phyloP scores from a whole-genome alignment of 306 rosid genomes.

The Medicago arabica region DNA sequence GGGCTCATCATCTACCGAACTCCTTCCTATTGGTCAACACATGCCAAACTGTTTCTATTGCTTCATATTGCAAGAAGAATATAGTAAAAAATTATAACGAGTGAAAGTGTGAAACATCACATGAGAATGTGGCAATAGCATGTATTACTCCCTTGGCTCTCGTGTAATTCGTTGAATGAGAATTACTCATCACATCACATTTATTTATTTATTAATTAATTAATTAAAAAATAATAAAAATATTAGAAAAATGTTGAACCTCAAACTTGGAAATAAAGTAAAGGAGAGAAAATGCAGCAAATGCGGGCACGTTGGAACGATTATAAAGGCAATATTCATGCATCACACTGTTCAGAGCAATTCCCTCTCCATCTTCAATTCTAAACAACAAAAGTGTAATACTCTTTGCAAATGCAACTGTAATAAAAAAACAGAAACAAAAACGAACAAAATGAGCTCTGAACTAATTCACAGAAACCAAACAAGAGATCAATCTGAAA shows the following conservation, averaged over 20 bases:
- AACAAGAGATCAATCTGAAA: constrained; percentile 11
- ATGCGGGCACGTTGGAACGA: constrained; percentile 55
- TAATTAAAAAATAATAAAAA: not conserved
- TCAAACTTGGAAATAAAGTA: constrained; percentile 23
- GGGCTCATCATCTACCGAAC: not conserved
- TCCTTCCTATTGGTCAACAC: not conserved
- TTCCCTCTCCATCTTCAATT: constrained; percentile 11
- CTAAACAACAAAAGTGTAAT: not conserved
- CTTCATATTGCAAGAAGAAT: not conserved
- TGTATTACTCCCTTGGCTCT: not conserved
- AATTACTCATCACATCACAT: not conserved
- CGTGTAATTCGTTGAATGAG: not conserved
- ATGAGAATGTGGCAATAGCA: constrained; percentile 10
- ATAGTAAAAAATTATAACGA: not conserved
- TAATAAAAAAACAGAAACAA: not conserved
- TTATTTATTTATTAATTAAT: not conserved
- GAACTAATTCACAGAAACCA: constrained; percentile 60
- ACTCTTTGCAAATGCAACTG: not conserved
- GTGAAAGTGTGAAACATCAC: not conserved
- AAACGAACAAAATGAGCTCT: constrained; percentile 22
- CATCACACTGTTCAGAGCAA: constrained; percentile 45
- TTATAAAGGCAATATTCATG: constrained; percentile 68
- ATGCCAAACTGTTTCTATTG: not conserved
- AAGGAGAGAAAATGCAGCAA: not conserved
- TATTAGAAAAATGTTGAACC: constrained; percentile 19